Evolutionary conservation across 805 yeast genomes (phyloP), one percentile per base, ranked within the genome.

Genomic region (Kluyveromyces nonfermentans): DNA sequence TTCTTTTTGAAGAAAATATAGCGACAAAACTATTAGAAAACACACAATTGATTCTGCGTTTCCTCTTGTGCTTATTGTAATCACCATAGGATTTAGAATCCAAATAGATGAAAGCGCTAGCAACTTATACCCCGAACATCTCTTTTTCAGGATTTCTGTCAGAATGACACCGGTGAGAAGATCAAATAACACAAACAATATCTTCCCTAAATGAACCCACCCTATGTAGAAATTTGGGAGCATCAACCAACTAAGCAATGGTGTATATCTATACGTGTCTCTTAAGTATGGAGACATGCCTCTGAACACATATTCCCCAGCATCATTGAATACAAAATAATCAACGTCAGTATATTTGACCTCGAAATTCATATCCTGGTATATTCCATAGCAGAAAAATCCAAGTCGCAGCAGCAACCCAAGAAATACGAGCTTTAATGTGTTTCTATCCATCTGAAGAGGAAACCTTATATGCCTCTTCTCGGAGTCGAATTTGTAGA

Each of bases 51-150:
- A 88, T 57, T 93, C 98, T 0, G 96, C 83, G 21, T 93, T 85
- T 1, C 98, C 98, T 37, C 98, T 71, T 0, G 97, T 87, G 50
- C 90, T 80, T 40, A 93, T 93, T 1, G 95, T 87, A 28, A 82
- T 77, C 0, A 89, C 97, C 93, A 93, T 85, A 14, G 98, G 97
- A 59, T 93, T 93, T 52, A 87, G 69, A 16, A 93, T 69, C 97
- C 97, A 93, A 5, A 90, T 65, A 2, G 82, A 62, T 10, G 80
- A 62, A 35, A 79, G 68, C 5, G 68, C 50, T 10, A 73, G 46
- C n/a, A 69, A 67, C 38, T 65, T 67, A 5, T 54, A 36, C 36
- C 22, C 47, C 43, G 15, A 30, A 19, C 40, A 42, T 10, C 33
- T 22, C 10, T 38, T 44, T 22, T 65, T 51, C 43, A 77, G 59